Evolutionary conservation across 345 rosid genomes (phyloP).

Genomic region (Isatis tinctoria): DNA sequence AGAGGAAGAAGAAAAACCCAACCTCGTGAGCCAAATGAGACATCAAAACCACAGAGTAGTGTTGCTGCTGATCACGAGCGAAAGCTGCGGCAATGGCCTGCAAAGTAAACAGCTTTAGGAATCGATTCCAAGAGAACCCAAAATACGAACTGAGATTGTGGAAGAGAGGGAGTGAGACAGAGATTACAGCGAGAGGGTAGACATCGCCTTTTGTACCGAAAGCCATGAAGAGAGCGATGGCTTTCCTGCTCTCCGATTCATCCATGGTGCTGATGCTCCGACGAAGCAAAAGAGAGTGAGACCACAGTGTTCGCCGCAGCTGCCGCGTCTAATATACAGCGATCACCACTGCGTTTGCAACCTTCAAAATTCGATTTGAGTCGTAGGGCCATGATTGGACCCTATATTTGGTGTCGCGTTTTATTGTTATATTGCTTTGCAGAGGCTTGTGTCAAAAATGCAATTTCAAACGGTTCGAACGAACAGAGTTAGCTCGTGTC

Average conservation of each 20-base stretch:
- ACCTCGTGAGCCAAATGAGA: constrained; percentile 85
- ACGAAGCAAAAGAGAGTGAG: neutral
- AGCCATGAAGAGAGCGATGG: constrained; percentile 71
- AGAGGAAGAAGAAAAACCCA: neutral
- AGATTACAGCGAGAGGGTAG: constrained; percentile 64
- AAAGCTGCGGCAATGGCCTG: constrained; percentile 87
- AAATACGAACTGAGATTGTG: neutral
- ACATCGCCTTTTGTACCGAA: constrained; percentile 90
- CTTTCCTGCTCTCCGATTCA: constrained; percentile 35
- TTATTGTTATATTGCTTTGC: no score
- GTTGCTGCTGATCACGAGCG: constrained; percentile 47
- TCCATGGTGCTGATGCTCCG: constrained; percentile 19
- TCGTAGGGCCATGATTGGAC: neutral
- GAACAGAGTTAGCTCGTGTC: neutral
- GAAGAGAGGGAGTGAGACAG: constrained; percentile 32
- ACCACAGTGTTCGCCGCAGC: constrained; percentile 1
- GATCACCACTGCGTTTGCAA: neutral
- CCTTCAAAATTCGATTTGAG: neutral
- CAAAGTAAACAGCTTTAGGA: neutral
- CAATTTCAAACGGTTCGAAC: neutral
- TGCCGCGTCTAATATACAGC: constrained; percentile 1
- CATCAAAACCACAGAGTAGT: constrained; percentile 52
- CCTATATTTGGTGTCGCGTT: no score
- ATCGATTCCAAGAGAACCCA: neutral
- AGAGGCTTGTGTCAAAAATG: no score